These are phyloP conservation scores for Carnegiea gigantea DNA, from an alignment of 179 eudicot species.

Conservation along the genomic window DNA sequence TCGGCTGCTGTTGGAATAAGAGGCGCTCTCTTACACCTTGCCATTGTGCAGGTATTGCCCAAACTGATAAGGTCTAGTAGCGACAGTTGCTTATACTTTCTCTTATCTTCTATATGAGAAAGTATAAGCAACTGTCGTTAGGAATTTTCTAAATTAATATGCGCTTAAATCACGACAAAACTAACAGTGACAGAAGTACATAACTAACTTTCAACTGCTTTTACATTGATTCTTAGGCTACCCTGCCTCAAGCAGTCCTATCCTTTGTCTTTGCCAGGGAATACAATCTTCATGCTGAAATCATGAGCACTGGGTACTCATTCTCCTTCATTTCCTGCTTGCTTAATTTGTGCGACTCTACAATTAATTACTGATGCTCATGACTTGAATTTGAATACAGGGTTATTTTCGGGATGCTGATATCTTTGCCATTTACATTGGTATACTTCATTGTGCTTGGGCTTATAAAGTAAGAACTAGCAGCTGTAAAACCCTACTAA, in stretches of 20 bases:
- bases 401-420: slow-evolving; percentile 59
- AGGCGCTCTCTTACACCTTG: slow-evolving; percentile 38
- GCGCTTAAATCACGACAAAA: not conserved
- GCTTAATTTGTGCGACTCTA: not conserved
- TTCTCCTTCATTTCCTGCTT: slow-evolving; percentile 7
- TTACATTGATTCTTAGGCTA: slow-evolving; percentile 45
- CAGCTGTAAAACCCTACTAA: not conserved
- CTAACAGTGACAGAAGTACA: not conserved
- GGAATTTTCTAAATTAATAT: not conserved
- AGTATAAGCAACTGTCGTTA: too few species aligned
- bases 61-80: too few species aligned
- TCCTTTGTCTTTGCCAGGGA: slow-evolving; percentile 51
- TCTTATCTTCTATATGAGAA: too few species aligned
- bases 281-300: slow-evolving; percentile 78
- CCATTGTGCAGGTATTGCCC: slow-evolving; percentile 46
- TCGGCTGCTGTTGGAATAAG: slow-evolving; percentile 40
- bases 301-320: slow-evolving; percentile 74
- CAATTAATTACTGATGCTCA: too few species aligned
- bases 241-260: slow-evolving; percentile 80
- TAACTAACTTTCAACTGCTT: not conserved
- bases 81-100: too few species aligned
- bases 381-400: slow-evolving; percentile 22
- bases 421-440: slow-evolving; percentile 72
- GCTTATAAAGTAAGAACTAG: slow-evolving; percentile 21
- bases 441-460: slow-evolving; percentile 76